These are phyloP conservation scores for Suillus cothurnatus DNA, from an alignment of 768 basidiomycete genomes.

Conservation along the genomic window DNA sequence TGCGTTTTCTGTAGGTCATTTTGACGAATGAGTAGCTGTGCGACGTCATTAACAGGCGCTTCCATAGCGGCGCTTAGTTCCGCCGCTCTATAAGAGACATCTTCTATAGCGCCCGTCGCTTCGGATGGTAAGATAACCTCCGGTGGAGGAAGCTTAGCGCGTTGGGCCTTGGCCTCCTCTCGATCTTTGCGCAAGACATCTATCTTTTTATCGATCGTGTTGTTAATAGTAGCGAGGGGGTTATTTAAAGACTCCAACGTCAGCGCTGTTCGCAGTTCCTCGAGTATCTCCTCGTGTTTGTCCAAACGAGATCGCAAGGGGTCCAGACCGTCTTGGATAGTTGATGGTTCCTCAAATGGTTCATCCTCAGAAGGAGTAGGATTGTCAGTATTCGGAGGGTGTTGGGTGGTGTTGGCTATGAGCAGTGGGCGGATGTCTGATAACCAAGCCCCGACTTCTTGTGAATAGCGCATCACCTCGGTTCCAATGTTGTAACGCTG, in stretches of 20 bases:
- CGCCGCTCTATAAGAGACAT: conserved; percentile 15
- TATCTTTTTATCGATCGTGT: conserved; percentile 21
- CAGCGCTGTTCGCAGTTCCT: conserved; percentile 32
- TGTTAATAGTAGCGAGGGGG: conserved; percentile 20
- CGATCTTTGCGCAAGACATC: conserved; percentile 24
- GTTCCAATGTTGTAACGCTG: conserved; percentile 29
- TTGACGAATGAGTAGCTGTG: conserved; percentile 23
- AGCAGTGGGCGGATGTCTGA: conserved; percentile 28
- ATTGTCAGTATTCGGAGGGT: conserved; percentile 6
- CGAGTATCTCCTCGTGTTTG: conserved; percentile 31
- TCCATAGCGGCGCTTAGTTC: conserved; percentile 28
- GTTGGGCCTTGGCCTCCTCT: conserved; percentile 20
- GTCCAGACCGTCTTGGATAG: conserved; percentile 8
- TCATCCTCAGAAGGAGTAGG: background rate
- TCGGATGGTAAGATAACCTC: conserved; percentile 24
- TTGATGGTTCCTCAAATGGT: background rate
- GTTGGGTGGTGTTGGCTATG: conserved; percentile 17
- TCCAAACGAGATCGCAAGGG: conserved; percentile 20
- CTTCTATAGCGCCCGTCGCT: conserved; percentile 22
- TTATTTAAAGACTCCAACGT: conserved; percentile 27
- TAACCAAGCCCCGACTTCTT: conserved; percentile 28
- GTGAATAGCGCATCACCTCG: conserved; percentile 23
- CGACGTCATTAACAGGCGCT: conserved; percentile 27
- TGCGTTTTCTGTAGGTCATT: background rate
- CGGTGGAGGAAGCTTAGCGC: conserved; percentile 16